Evolutionary conservation across 768 basidiomycete species (phyloP).

Genomic region (Rhodotorula kratochvilovae): DNA sequence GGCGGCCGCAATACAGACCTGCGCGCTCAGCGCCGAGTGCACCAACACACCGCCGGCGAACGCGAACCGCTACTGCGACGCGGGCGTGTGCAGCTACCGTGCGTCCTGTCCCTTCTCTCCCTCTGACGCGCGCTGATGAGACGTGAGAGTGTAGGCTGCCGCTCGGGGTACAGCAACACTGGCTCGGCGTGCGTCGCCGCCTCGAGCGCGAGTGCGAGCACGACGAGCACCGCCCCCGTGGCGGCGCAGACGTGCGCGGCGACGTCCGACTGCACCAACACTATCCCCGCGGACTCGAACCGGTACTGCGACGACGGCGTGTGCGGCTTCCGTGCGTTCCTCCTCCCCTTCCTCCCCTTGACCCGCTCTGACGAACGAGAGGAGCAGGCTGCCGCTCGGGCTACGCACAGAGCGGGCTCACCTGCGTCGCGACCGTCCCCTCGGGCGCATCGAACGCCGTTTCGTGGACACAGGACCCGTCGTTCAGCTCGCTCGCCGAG

Average conservation of each 20-base stretch:
- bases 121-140: too few relatives aligned
- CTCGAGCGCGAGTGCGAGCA: background rate
- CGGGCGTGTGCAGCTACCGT: background rate
- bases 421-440: background rate
- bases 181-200: background rate
- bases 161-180: background rate
- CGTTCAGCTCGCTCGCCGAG: slow-evolving; percentile 17
- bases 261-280: background rate
- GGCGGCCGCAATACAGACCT: background rate
- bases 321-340: background rate
- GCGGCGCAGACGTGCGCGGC: background rate
- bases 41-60: background rate
- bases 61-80: slow-evolving; percentile 2
- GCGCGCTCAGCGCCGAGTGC: background rate
- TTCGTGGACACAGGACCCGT: slow-evolving; percentile 7
- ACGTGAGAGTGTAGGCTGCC: too few relatives aligned
- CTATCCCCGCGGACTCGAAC: background rate
- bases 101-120: background rate
- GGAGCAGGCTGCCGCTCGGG: slow-evolving; percentile 2
- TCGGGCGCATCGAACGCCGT: background rate
- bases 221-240: background rate
- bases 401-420: background rate
- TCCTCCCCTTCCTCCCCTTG: background rate
- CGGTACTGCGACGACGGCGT: background rate
- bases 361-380: too few relatives aligned